Conservation (phyloP, 257 asterid genomes). For the Solanum acaule region DNA sequence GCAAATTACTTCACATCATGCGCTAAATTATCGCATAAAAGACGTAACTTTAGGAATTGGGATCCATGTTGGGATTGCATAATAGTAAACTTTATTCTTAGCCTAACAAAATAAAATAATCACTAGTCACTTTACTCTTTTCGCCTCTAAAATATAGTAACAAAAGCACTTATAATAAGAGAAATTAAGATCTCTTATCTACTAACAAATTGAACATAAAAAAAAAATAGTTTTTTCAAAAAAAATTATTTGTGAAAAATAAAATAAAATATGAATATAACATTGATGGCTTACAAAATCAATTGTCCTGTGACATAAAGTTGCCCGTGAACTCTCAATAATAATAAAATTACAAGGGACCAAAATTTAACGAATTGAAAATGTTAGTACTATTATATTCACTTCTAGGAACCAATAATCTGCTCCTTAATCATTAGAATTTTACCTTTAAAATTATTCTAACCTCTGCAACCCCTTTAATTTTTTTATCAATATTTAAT, state of each 20-base stretch:
- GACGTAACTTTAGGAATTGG: not conserved
- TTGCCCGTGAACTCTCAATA: not conserved
- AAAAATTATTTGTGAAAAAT: too few species aligned
- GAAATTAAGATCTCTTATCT: too few species aligned
- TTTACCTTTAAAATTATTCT: not conserved
- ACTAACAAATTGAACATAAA: not conserved
- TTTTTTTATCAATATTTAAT: not conserved
- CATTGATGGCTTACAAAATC: not conserved
- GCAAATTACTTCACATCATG: not conserved
- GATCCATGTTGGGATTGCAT: not conserved
- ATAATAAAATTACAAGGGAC: not conserved
- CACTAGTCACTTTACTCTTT: not conserved
- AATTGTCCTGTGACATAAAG: not conserved
- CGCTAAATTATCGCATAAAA: not conserved
- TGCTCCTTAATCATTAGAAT: conserved; percentile 37
- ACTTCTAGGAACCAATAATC: conserved; percentile 12
- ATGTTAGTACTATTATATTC: not conserved
- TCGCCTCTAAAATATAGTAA: not conserved
- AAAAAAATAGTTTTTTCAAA: not conserved
- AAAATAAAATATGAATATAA: too few species aligned
- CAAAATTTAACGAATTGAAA: not conserved
- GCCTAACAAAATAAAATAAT: not conserved
- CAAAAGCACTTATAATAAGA: not conserved
- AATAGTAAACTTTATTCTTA: not conserved
- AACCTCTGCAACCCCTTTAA: too few species aligned